Evolutionary conservation across 1,284 basidiomycete species (phyloP), one percentile per base, ranked within the genome.

Genomic region (Irpex rosettiformis): DNA sequence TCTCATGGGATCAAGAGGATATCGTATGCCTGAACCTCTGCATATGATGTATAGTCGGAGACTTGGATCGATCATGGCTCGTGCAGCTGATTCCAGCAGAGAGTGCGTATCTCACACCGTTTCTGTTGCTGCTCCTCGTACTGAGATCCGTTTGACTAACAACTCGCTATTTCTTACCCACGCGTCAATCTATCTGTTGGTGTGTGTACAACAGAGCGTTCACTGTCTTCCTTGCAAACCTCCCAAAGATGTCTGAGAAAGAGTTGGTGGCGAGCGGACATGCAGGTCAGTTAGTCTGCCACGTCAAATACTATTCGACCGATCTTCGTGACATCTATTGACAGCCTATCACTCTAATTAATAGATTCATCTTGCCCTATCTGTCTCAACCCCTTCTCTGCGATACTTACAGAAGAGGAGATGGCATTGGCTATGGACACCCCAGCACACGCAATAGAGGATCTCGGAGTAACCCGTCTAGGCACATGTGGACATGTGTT

Each of bases 361-460:
- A 54, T 53, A 89, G 88, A 89, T 60, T 79, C 83, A 4, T 70
- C 76, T 16, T 91, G 89, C 66, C 81, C 88, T 2, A 88, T 91
- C 64, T 91, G 89, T 69, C 79, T 86, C 62, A 86, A 79, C 42
- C 73, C 86, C 0, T 83, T 86, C 64, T 74, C 79, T 22, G 80
- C 86, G 5, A 73, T 87, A 22, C 69, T 91, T n/a, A 79, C 86
- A 1, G 87, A 91, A 63, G 57, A 58, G 40, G 88, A 91, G 71
- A 79, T 79, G 52, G 85, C 87, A 0, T 66, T 75, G 25, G 88
- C 79, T 2, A 86, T 91, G 84, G 88, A 91, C 65, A 88, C 88
- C 0, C 87, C 88, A 4, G 86, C 88, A 4, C 80, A 86, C 61
- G 79, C 85, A 11, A 60, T 77, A n/a, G 85, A 88, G 58, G 79